phyloP scores from a whole-genome alignment of 164 flowering plant genomes.

The Vitis amurensis region DNA sequence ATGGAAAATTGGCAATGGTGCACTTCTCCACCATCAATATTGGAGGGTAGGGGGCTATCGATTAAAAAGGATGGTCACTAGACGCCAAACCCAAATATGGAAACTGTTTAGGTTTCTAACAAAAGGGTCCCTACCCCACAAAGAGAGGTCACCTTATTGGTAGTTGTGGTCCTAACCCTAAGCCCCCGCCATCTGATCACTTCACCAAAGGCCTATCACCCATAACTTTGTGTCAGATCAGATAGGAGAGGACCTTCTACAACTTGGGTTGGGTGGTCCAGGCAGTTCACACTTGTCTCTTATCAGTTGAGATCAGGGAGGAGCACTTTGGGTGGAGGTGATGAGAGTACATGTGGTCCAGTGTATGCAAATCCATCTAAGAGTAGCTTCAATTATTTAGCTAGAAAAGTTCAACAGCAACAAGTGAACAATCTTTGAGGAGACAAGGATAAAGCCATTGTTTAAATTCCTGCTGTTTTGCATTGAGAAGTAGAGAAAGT shows the following conservation, averaged over 20 bases:
- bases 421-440: too few relatives aligned
- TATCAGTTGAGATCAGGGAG: neutral
- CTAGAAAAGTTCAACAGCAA: too few relatives aligned
- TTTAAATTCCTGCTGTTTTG: constrained; percentile 5
- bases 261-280: neutral
- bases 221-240: neutral
- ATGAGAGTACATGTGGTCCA: neutral
- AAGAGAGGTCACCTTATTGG: neutral
- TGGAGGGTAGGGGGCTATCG: too few relatives aligned
- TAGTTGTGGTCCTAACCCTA: neutral
- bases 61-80: too few relatives aligned
- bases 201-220: neutral
- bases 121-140: neutral
- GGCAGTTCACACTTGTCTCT: neutral
- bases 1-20: neutral
- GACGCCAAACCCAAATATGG: too few relatives aligned
- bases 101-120: neutral
- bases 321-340: neutral
- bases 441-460: neutral
- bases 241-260: neutral
- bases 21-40: neutral
- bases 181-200: neutral
- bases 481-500: constrained; percentile 4
- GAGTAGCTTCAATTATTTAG: too few relatives aligned
- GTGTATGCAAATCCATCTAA: too few relatives aligned